These are phyloP conservation scores for Dalbergia cultrata DNA, from an alignment of 306 rosid species.

Conservation along the genomic window DNA sequence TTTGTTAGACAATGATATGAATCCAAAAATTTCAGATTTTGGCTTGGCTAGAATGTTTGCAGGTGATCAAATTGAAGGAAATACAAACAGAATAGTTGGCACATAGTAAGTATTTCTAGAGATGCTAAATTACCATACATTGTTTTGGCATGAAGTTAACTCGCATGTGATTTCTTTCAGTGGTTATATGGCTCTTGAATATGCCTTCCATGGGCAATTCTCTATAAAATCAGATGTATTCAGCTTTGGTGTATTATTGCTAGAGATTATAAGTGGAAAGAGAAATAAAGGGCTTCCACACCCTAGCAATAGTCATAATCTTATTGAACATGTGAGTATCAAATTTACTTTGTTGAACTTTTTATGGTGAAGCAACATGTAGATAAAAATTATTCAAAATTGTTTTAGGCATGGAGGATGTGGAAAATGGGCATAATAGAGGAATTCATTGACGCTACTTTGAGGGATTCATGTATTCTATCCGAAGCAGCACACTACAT, in stretches of 20 bases:
- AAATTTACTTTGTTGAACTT: no score
- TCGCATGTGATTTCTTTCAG: background rate
- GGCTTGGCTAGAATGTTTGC: slow-evolving; percentile 41
- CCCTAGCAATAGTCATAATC: slow-evolving; percentile 29
- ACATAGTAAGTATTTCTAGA: slow-evolving; percentile 34
- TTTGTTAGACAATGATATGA: slow-evolving; percentile 34
- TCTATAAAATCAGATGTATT: slow-evolving; percentile 49
- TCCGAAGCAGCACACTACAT: slow-evolving; percentile 54
- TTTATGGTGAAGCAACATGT: no score
- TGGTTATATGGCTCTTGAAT: slow-evolving; percentile 52
- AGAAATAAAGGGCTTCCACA: slow-evolving; percentile 29
- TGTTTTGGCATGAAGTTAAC: background rate
- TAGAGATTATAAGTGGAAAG: slow-evolving; percentile 48
- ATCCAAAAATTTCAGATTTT: slow-evolving; percentile 53
- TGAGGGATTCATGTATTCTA: background rate
- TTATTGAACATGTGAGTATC: slow-evolving; percentile 45
- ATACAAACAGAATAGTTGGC: background rate
- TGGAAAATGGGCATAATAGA: slow-evolving; percentile 44
- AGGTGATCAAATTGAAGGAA: slow-evolving; percentile 6
- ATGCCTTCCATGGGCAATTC: slow-evolving; percentile 24
- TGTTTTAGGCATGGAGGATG: slow-evolving; percentile 49
- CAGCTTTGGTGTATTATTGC: slow-evolving; percentile 39
- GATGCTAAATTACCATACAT: no score
- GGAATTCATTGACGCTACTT: slow-evolving; percentile 42
- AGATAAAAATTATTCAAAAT: background rate